Conservation (phyloP, 1,284 basidiomycete species). For the Neolentinus lepideus region DNA sequence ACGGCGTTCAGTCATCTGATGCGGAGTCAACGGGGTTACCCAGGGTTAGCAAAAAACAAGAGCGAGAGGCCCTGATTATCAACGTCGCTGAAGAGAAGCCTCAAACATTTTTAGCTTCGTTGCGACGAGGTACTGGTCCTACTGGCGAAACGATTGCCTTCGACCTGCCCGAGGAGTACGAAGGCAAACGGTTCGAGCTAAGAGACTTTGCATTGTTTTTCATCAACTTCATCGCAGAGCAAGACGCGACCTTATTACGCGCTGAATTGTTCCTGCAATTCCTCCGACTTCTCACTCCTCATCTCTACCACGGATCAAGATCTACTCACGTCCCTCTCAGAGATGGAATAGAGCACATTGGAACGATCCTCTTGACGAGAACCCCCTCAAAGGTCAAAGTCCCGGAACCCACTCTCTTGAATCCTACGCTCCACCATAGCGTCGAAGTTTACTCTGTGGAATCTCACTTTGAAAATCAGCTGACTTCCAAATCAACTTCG, state of each 20-base stretch:
- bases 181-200: conserved; percentile 47
- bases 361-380: conserved; percentile 42
- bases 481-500: conserved; percentile 33
- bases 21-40: conserved; percentile 63
- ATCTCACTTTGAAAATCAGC: conserved; percentile 21
- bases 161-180: conserved; percentile 55
- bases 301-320: conserved; percentile 47
- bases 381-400: conserved; percentile 39
- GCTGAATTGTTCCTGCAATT: conserved; percentile 64
- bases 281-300: conserved; percentile 50
- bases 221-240: conserved; percentile 68
- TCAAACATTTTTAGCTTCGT: conserved; percentile 51
- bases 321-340: conserved; percentile 47
- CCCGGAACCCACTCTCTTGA: conserved; percentile 26
- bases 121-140: conserved; percentile 33
- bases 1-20: conserved; percentile 27
- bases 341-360: conserved; percentile 66
- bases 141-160: conserved; percentile 33
- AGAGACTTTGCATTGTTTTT: conserved; percentile 70
- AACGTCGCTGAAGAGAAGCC: conserved; percentile 62
- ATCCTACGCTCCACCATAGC: conserved; percentile 18
- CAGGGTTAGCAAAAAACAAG: conserved; percentile 58
- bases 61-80: conserved; percentile 66
- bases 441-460: conserved; percentile 17
- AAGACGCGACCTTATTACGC: conserved; percentile 59